These are phyloP conservation scores for Zasmidium citrigriseum DNA, from an alignment of 2,329 filamentous ascomycete genomes.

Conservation along the genomic window DNA sequence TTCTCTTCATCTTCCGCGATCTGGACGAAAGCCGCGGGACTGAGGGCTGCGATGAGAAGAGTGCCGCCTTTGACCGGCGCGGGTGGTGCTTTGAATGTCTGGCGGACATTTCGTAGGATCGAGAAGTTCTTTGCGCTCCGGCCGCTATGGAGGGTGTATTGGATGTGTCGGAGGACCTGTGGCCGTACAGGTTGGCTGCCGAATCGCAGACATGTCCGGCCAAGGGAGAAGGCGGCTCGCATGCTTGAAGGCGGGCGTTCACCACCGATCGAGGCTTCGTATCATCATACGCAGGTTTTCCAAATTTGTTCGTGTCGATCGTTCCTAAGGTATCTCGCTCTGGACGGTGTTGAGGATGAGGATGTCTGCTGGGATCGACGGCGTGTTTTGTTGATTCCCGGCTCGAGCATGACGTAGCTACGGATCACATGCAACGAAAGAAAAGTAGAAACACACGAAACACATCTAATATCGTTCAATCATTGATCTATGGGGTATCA, in stretches of 20 bases:
- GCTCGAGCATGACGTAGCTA: neutral
- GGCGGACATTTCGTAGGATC: slow-evolving; percentile 24
- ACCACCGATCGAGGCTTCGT: neutral
- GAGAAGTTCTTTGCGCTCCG: slow-evolving; percentile 26
- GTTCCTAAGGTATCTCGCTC: too few species aligned
- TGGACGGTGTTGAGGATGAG: neutral
- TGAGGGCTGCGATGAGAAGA: slow-evolving; percentile 47
- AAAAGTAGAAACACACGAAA: neutral
- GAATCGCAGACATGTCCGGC: slow-evolving; percentile 24
- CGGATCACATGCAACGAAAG: neutral
- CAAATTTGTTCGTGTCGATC: neutral
- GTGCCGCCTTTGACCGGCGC: slow-evolving; percentile 37
- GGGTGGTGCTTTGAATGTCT: slow-evolving; percentile 34
- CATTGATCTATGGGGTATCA: neutral
- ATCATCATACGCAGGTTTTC: slow-evolving; percentile 5
- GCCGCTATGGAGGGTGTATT: slow-evolving; percentile 32
- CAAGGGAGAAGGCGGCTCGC: slow-evolving; percentile 29
- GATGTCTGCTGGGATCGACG: neutral
- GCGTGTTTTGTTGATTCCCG: neutral
- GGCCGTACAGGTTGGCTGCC: slow-evolving; percentile 27
- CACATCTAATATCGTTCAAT: neutral
- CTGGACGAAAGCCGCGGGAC: slow-evolving; percentile 60
- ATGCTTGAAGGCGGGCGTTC: slow-evolving; percentile 22
- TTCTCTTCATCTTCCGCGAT: slow-evolving; percentile 53
- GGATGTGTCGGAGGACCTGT: slow-evolving; percentile 32